These are phyloP conservation scores for Coemansia sp. DNA, from an alignment of 192 early-diverging fungal species.

Conservation along the genomic window DNA sequence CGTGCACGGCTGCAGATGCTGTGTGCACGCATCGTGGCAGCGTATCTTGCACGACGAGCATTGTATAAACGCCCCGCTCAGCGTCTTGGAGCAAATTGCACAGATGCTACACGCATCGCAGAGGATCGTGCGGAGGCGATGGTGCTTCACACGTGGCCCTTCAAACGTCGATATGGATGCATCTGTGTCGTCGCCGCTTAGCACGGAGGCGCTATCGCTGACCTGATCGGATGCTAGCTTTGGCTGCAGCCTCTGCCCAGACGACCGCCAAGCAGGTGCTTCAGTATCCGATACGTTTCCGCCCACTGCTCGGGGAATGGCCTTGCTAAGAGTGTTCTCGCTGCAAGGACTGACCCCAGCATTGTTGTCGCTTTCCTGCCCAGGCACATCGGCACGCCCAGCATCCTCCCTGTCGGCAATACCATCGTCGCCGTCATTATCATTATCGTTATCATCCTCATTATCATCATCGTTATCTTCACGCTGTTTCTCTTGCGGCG, in stretches of 20 bases:
- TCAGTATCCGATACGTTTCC: not conserved
- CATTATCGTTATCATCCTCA: conserved; percentile 6
- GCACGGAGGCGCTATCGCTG: not conserved
- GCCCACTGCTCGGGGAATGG: not conserved
- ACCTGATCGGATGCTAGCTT: not conserved
- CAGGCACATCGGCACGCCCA: not conserved
- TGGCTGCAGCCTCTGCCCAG: not conserved
- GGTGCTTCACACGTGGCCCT: conserved; percentile 50
- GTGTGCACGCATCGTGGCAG: conserved; percentile 48
- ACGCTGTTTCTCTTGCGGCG: not conserved
- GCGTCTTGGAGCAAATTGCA: conserved; percentile 26
- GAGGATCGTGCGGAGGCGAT: conserved; percentile 47
- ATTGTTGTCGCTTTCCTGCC: not conserved
- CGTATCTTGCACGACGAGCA: conserved; percentile 54
- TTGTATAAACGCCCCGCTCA: conserved; percentile 49
- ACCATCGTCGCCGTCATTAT: not conserved
- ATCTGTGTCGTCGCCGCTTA: conserved; percentile 47
- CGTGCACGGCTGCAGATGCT: conserved; percentile 34
- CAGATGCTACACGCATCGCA: conserved; percentile 41
- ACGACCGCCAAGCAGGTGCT: not conserved
- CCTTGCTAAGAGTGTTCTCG: not conserved
- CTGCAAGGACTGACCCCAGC: not conserved
- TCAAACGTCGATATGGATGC: conserved; percentile 51
- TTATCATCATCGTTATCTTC: not conserved
- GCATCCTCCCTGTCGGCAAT: not conserved